These are phyloP conservation scores for Scleromitrula shiraiana DNA, from an alignment of 2,329 filamentous ascomycete genomes.

Conservation along the genomic window DNA sequence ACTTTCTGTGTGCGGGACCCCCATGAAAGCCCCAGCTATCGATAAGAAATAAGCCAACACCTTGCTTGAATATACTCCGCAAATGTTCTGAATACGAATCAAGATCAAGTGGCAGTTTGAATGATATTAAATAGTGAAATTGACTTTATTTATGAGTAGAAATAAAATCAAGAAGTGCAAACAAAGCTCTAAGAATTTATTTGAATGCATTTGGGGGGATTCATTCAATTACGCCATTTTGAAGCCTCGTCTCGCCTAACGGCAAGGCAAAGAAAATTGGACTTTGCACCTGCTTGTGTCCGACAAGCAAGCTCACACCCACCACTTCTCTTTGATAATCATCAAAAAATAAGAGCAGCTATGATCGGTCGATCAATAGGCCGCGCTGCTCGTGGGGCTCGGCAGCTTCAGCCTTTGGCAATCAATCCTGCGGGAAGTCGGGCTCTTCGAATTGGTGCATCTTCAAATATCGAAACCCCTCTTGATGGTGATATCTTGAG, in stretches of 20 bases:
- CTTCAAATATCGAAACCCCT: constrained; percentile 49
- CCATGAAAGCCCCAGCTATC: constrained; percentile 9
- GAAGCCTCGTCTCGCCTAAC: constrained; percentile 9
- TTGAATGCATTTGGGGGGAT: too few species aligned
- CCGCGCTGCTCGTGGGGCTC: constrained; percentile 21
- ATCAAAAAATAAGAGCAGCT: constrained; percentile 14
- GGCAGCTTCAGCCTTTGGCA: constrained; percentile 18
- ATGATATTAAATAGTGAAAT: neutral
- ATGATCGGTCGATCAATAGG: constrained; percentile 27
- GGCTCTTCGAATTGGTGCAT: constrained; percentile 54
- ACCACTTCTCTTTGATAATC: neutral
- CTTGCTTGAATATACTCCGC: neutral
- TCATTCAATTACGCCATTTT: constrained; percentile 12
- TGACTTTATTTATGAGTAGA: neutral
- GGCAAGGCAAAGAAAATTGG: constrained; percentile 11
- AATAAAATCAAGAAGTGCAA: neutral
- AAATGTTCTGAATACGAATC: neutral
- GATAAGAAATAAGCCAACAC: constrained; percentile 5
- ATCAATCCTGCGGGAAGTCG: constrained; percentile 35
- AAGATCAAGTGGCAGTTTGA: too few species aligned
- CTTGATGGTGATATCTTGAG: constrained; percentile 49
- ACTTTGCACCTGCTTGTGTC: neutral
- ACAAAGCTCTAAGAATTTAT: too few species aligned
- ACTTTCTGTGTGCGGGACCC: constrained; percentile 7
- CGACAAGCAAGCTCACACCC: constrained; percentile 5